Evolutionary conservation across 441 rosid species (phyloP), one percentile per base, ranked within the genome.

Genomic region (Metrosideros polymorpha): DNA sequence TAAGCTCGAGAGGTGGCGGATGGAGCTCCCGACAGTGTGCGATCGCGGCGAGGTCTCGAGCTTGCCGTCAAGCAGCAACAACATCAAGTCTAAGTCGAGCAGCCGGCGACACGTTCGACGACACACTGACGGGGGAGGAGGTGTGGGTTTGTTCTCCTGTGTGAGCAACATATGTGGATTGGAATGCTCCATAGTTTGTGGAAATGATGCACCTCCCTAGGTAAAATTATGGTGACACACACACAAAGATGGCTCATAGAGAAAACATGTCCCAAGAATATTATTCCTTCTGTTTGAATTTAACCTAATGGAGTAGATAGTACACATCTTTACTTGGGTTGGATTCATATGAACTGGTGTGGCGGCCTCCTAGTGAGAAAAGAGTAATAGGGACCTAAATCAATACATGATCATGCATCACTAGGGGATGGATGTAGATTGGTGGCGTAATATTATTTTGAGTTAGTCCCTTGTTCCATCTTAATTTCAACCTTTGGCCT

Each of bases 1-100:
- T 6, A 86, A 86, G 88, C 85, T 86, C 19, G 88, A 83, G 82
- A 86, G 88, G 85, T 86, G 88, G 88, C 47, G 63, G 29, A 71
- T 83, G 85, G 88, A 86, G 88, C 82, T 86, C 22, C 88, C 88
- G 30, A 54, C 85, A 4, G 30, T 83, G 53, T 52, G 63, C 32
- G 87, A 86, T 82, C 52, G 51, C 1, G 85, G 61, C 42, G 71
- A 35, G 6, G 12, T 12, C 59, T 25, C 82, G 22, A 83, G 85
- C 85, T 19, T 82, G 19, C 84, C 25, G 6, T 83, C 87, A 12
- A 86, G 82, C 39, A n/a, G 17, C 2, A 54, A 18, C 77, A 39
- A 35, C 27, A 43, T 71, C 79, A 71, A 71, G 79, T 39, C 79
- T 12, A 51, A 52, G 45, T 9, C 30, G 30, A 83, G 47, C 84